These are phyloP conservation scores for Solanum bulbocastanum DNA, from an alignment of 257 asterid species.

Conservation along the genomic window DNA sequence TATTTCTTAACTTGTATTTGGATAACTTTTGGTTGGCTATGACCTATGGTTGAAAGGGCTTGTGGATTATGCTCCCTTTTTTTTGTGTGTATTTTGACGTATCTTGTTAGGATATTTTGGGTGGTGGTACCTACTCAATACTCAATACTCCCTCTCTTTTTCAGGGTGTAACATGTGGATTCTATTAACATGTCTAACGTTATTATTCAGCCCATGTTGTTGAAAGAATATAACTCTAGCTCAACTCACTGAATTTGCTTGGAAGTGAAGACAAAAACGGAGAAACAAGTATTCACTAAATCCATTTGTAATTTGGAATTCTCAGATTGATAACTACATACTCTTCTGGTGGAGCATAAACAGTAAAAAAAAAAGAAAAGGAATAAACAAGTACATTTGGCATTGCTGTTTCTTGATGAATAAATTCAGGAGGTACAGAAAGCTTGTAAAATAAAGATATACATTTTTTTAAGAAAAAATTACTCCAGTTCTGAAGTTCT, in stretches of 20 bases:
- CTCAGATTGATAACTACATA: background rate
- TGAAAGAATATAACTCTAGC: background rate
- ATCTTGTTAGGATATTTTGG: background rate
- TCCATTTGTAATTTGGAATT: background rate
- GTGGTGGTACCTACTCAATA: background rate
- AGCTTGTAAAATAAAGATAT: background rate
- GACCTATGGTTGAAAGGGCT: constrained; percentile 2
- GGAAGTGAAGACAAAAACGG: background rate
- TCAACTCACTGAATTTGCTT: background rate
- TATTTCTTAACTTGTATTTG: background rate
- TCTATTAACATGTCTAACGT: background rate
- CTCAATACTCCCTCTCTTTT: background rate
- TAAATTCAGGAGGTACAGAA: background rate
- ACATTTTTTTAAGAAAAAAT: background rate
- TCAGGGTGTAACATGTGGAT: background rate
- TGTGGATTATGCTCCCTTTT: background rate
- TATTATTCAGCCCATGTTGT: background rate
- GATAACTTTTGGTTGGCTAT: constrained; percentile 21
- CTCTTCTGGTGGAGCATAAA: background rate
- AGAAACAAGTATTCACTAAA: background rate
- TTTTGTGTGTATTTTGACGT: background rate
- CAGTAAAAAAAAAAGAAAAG: background rate
- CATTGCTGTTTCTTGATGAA: background rate
- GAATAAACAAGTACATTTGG: background rate
- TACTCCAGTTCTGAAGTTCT: background rate